Evolutionary conservation across 495 filamentous ascomycete species (phyloP).

Genomic region (Rhizodiscina lignyota): DNA sequence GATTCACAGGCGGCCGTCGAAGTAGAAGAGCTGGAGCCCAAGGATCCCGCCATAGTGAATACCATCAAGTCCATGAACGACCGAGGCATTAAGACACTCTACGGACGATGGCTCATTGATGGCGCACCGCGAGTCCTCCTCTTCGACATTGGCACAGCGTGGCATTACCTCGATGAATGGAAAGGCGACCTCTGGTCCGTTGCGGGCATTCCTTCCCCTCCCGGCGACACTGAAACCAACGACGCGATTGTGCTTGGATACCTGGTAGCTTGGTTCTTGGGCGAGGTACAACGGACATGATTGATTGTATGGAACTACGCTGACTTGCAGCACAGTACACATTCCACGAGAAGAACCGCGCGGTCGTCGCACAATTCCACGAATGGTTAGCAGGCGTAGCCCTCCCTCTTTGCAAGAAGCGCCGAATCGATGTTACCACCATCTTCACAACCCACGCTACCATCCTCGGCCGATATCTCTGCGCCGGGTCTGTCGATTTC

Average conservation of each 20-base stretch:
- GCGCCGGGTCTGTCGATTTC: constrained; percentile 93
- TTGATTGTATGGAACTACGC: neutral
- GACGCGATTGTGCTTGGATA: constrained; percentile 97
- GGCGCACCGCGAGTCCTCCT: constrained; percentile 85
- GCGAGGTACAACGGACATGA: constrained; percentile 47
- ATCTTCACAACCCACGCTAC: constrained; percentile 99
- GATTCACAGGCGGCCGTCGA: constrained; percentile 65
- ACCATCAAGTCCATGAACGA: constrained; percentile 83
- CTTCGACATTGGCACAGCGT: constrained; percentile 88
- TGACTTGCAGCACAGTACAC: constrained; percentile 45
- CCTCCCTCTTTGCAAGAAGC: constrained; percentile 77
- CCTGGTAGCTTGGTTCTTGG: constrained; percentile 92
- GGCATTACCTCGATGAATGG: constrained; percentile 88
- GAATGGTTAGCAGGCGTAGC: constrained; percentile 98
- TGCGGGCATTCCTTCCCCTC: constrained; percentile 81
- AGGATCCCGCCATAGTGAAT: constrained; percentile 57
- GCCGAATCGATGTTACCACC: constrained; percentile 90
- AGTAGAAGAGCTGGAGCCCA: constrained; percentile 80
- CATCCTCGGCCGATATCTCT: constrained; percentile 85
- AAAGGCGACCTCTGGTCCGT: constrained; percentile 89
- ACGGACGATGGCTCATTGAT: constrained; percentile 95
- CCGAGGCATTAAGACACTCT: constrained; percentile 76
- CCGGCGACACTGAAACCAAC: constrained; percentile 86
- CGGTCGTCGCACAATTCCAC: constrained; percentile 95
- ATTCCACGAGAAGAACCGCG: constrained; percentile 73